Base-by-base conservation (phyloP, 805 yeast genomes). In the Lachancea sp. region DNA sequence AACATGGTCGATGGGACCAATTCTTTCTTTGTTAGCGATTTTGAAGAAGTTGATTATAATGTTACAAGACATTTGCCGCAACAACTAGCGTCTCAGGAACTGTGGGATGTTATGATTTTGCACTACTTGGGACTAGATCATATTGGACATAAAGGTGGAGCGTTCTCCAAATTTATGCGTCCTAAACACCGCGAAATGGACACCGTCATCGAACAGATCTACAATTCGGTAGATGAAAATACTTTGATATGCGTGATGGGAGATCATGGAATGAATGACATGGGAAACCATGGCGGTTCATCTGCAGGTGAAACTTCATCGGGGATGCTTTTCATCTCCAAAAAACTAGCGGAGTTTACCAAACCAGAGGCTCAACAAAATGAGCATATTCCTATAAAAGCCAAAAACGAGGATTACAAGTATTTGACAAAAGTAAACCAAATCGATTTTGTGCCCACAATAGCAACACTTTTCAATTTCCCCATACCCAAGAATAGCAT, bases 131-230 rank as follows among this genome's bases (percentile, higher is more conserved):
- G 99, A 0, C 69, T 93, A 25, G 99, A 93, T 60, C 99, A 93
- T 61, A 93, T 93, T 56, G 99, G 99, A 1, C 99, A 93, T 63
- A 91, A 89, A 60, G 95, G 95, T 37, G 99, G 99, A 0, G 91
- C 99, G 0, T 56, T 67, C 5, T 87, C 96, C 10, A 66, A 75
- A 0, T 81, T 79, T 53, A 93, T 93, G 99, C 77, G 80, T 8
- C 71, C 67, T 0, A 93, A 93, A 57, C 97, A 89, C 49, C 47
- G 44, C 3, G 99, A 93, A 62, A 87, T 93, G 96, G 97, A 93
- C 60, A 52, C 47, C 0, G 74, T 93, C 1, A 66, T 90, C 1
- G 49, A 71, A 38, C 56, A 67, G 31, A 60, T 91, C 0, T 86
- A 78, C 56, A 58, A 65, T 1, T 57, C 69, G 15, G 60, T 70